These are phyloP conservation scores for Vishniacozyma victoriae DNA, from an alignment of 768 basidiomycete genomes.

Conservation along the genomic window DNA sequence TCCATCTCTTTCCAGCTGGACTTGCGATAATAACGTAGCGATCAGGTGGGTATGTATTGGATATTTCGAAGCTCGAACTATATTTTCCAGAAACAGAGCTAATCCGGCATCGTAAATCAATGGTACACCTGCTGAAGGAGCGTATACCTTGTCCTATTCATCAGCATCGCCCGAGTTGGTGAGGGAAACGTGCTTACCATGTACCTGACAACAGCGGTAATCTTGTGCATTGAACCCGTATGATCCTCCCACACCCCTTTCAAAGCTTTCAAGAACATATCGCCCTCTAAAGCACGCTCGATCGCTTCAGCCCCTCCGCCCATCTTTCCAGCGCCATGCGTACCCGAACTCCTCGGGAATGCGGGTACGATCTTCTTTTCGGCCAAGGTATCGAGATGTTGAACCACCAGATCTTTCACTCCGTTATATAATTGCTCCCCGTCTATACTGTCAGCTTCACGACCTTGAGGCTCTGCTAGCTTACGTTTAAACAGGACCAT, in stretches of 20 bases:
- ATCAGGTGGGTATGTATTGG: slow-evolving; percentile 80
- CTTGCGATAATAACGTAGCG: slow-evolving; percentile 73
- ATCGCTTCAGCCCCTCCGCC: slow-evolving; percentile 58
- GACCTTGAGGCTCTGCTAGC: slow-evolving; percentile 5
- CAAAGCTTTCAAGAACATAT: slow-evolving; percentile 74
- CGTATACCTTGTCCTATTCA: slow-evolving; percentile 87
- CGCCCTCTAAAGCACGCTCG: slow-evolving; percentile 75
- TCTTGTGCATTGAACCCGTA: slow-evolving; percentile 73
- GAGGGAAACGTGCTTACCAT: slow-evolving; percentile 60
- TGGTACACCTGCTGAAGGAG: slow-evolving; percentile 66
- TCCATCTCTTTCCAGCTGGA: slow-evolving; percentile 86
- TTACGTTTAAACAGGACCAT: slow-evolving; percentile 72
- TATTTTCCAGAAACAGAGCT: slow-evolving; percentile 72
- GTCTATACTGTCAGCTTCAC: slow-evolving; percentile 39
- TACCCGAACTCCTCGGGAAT: slow-evolving; percentile 63
- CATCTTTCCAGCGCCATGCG: slow-evolving; percentile 27
- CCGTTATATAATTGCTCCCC: slow-evolving; percentile 83
- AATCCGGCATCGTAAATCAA: slow-evolving; percentile 76
- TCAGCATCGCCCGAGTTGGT: background rate
- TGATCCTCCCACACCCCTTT: slow-evolving; percentile 92
- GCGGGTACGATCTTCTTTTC: slow-evolving; percentile 67
- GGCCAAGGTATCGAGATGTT: slow-evolving; percentile 77
- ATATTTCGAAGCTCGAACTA: slow-evolving; percentile 50
- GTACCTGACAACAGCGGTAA: slow-evolving; percentile 86
- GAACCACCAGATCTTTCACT: slow-evolving; percentile 66